These are phyloP conservation scores for Pleurotus citrinopileatus DNA, from an alignment of 768 basidiomycete species.

Conservation along the genomic window DNA sequence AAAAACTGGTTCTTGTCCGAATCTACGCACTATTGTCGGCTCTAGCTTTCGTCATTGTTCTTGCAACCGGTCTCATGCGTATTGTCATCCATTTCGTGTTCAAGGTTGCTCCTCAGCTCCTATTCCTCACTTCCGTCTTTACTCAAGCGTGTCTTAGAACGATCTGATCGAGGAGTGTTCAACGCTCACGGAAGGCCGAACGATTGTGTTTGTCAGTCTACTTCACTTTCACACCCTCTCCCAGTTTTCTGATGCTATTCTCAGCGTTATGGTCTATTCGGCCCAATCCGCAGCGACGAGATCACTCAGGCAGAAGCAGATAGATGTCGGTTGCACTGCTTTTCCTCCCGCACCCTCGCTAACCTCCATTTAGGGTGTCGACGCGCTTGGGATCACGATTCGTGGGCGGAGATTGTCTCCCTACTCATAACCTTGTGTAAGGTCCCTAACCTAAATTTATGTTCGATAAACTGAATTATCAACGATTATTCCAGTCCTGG, in stretches of 20 bases:
- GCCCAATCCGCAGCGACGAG: constrained; percentile 30
- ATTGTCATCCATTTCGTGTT: constrained; percentile 63
- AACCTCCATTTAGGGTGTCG: constrained; percentile 52
- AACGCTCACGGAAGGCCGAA: constrained; percentile 29
- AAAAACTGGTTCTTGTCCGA: constrained; percentile 51
- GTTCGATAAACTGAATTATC: not conserved
- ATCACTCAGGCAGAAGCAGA: constrained; percentile 38
- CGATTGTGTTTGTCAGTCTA: constrained; percentile 34
- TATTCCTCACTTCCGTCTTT: not conserved
- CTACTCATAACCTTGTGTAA: constrained; percentile 59
- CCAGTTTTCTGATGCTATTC: constrained; percentile 2
- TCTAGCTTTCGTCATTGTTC: constrained; percentile 43
- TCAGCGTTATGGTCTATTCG: constrained; percentile 57
- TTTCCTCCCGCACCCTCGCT: not conserved
- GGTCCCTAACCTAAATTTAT: constrained; percentile 20
- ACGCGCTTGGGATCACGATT: constrained; percentile 55
- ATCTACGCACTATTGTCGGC: constrained; percentile 53
- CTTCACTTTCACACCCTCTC: not conserved
- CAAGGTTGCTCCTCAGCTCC: constrained; percentile 44
- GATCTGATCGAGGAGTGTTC: constrained; percentile 59
- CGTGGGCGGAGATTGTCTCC: constrained; percentile 65
- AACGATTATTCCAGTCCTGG: constrained; percentile 40
- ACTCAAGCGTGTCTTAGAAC: constrained; percentile 30
- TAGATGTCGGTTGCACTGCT: constrained; percentile 35
- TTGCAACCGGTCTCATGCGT: constrained; percentile 51